These are phyloP conservation scores for Aspergillus texensis DNA, from an alignment of 2,329 filamentous ascomycete species.

Conservation along the genomic window DNA sequence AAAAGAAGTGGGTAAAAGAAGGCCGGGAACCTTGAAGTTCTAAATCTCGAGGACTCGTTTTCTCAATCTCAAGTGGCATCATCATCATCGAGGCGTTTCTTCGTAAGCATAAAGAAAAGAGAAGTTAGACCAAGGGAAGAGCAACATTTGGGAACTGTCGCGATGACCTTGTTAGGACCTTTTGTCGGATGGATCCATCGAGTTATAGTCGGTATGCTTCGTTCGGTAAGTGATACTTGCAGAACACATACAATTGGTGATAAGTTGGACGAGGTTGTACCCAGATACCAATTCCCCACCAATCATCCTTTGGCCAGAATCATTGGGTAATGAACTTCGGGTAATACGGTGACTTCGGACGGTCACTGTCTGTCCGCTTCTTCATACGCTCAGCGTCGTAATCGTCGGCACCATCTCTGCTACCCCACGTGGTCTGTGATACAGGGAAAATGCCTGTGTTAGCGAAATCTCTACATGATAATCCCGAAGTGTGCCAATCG, in stretches of 20 bases:
- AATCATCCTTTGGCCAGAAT: neutral
- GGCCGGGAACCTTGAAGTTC: neutral
- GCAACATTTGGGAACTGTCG: neutral
- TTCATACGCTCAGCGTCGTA: constrained; percentile 74
- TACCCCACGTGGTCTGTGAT: constrained; percentile 87
- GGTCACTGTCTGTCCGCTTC: constrained; percentile 40
- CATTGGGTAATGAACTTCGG: constrained; percentile 35
- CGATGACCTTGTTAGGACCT: neutral
- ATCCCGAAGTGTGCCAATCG: neutral
- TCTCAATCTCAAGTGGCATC: constrained; percentile 9
- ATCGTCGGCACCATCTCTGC: constrained; percentile 85
- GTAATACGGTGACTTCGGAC: constrained; percentile 37
- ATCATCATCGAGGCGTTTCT: constrained; percentile 17
- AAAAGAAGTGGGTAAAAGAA: neutral
- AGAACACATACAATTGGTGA: neutral
- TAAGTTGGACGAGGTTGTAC: neutral
- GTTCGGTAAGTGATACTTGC: neutral
- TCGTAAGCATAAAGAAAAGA: constrained; percentile 13
- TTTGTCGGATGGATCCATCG: neutral
- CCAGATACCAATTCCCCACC: neutral
- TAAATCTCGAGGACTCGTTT: constrained; percentile 3
- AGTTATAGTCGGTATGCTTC: neutral
- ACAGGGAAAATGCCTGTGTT: constrained; percentile 4
- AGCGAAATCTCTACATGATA: constrained; percentile 3
- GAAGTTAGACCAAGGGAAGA: neutral